Base-by-base conservation (phyloP, 1,284 basidiomycete species). In the Cutaneotrichosporon dermatis region DNA sequence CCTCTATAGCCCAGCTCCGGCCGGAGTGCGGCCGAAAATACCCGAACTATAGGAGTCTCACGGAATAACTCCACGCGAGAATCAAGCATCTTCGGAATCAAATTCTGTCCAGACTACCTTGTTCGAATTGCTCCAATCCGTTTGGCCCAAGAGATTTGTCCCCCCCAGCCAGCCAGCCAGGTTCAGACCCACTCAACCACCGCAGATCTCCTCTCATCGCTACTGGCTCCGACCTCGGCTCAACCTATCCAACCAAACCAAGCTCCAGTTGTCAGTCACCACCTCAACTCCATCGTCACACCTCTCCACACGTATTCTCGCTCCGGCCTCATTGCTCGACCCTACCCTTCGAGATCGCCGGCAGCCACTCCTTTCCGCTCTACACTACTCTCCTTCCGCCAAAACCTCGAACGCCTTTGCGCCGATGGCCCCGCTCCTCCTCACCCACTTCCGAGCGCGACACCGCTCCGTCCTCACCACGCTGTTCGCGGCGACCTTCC, bases 401-500 rank as follows among this genome's bases (percentile, higher is more conserved):
- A 40, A 51, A 39, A 15, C 39, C 54, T 25, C 36, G 34, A 13
- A 36, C 46, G 25, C 25, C 25, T 25, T 13, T 49, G 65, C 37
- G 48, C 44, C 43, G 13, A 79, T 79, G 78, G 76, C 78, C 7
- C 78, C 78, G 3, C 67, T 79, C 5, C 72, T 78, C 51, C 67
- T 71, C 36, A 70, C 71, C 1, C 74, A 76, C 64, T 79, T 77
- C 63, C 71, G 71, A 55, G 73, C 76, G 13, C 62, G 64, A 12
- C 77, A 79, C 57, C 71, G 77, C 53, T 76, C 74, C 0, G 64
- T 78, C 48, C 72, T 79, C 60, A 77, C 77, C 6, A 69, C 74
- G 2, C 69, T 79, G 33, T 77, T 78, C 66, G 72, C 76, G 74
- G 55, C 74, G 63, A 58, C 76, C 5, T 79, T 79, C 60, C 72